Base-by-base conservation (phyloP, 805 yeast species). In the Starmera pachycereana region DNA sequence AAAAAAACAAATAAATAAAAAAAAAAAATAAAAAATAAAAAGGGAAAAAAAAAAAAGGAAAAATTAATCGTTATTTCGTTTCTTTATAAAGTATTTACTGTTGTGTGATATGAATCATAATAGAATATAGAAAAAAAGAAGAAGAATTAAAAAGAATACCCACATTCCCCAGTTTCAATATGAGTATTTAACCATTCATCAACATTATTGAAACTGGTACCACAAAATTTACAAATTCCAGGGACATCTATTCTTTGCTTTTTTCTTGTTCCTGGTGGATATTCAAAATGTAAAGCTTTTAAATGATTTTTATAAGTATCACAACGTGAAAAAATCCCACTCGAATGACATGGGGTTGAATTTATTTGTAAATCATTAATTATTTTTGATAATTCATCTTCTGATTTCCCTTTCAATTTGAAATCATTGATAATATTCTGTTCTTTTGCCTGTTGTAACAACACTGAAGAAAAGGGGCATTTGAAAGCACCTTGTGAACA, bases 301-400 rank as follows among this genome's bases (percentile, higher is more conserved):
- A 88, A 66, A 61, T 88, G 97, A 61, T 88, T 88, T 55, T 88
- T 88, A 63, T 76, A 88, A 5, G 97, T 88, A 56, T 88, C 97
- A 57, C 96, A 83, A 38, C 97, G 70, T 11, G 88, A 78, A 52
- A 88, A 88, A 28, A 83, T 78, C 6, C 97, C 97, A 8, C 86
- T 76, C 40, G 75, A 74, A 56, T 88, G 97, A 56, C 96, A 87
- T 39, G 59, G 51, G 7, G 44, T 27, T 33, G 27, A 22, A 22
- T 22, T 22, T 22, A 22, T 22, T 22, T 22, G 27, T 22, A 22
- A 22, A 22, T 5, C 6, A 4, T 22, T 22, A 22, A 22, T 22
- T 22, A 22, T 22, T 8, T 22, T 6, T 22, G 27, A 22, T 4
- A 22, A 4, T 22, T 22, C 27, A 22, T 22, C 27, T 4, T 22